phyloP scores from a whole-genome alignment of 2,329 filamentous ascomycete species.

The Colletotrichum liaoningense region DNA sequence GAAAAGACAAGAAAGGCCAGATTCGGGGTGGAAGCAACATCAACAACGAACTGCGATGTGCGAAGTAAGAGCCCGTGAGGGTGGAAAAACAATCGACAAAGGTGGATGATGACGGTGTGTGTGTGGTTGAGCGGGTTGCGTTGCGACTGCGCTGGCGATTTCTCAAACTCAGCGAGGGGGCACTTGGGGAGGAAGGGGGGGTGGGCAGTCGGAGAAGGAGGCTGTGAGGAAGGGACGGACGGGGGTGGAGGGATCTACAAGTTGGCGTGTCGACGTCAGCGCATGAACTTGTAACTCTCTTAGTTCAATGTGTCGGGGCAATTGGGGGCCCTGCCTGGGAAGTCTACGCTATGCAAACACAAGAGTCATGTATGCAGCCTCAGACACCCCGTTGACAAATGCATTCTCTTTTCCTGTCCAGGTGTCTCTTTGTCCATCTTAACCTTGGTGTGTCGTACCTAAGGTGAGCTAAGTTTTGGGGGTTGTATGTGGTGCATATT shows the following conservation, averaged over 20 bases:
- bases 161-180: background rate
- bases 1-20: conserved; percentile 9
- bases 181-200: background rate
- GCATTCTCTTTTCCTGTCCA: background rate
- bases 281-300: conserved; percentile 49
- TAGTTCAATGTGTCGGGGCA: conserved; percentile 31
- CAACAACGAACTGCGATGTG: background rate
- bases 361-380: conserved; percentile 33
- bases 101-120: background rate
- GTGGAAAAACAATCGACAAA: background rate
- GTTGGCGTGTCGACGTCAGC: conserved; percentile 61
- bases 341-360: conserved; percentile 25
- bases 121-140: background rate
- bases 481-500: background rate
- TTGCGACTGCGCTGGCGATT: background rate
- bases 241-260: conserved; percentile 45
- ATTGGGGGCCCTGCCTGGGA: conserved; percentile 33
- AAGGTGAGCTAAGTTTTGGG: background rate
- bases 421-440: background rate
- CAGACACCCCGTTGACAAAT: conserved; percentile 8
- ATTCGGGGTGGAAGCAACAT: background rate
- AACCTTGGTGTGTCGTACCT: background rate
- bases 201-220: conserved; percentile 9
- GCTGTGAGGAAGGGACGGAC: conserved; percentile 31
- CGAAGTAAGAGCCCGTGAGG: background rate